Evolutionary conservation across 2,329 filamentous ascomycete species (phyloP), one percentile per base, ranked within the genome.

Genomic region (Colletotrichum chrysophilum): DNA sequence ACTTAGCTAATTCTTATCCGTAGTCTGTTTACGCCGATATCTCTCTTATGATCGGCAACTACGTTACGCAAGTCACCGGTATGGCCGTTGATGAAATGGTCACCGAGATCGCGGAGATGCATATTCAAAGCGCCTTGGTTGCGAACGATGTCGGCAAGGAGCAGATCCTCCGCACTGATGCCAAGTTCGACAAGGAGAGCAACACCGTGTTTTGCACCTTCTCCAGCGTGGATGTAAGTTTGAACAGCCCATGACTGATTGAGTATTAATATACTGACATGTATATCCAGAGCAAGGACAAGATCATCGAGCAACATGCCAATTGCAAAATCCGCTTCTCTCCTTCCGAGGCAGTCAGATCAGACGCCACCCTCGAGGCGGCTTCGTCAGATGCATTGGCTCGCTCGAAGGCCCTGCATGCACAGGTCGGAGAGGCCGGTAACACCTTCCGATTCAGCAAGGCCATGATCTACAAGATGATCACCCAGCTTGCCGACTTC

Each of bases 401-500:
- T 3, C 56, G 56, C 26, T 60, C 56, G 1, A 60, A 60, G 16
- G 56, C 26, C 2, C 26, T 60, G 16, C 56, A 60, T n/a, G 14
- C 56, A 30, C 56, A 60, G 9, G 26, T 30, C 12, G 56, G 56
- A 1, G 56, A 60, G 8, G 16, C 26, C 28, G 93, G 93, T 24
- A 89, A 90, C 70, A 93, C 93, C 26, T 93, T 94, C 82, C 93
- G 94, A 83, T 90, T 96, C 77, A 91, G 93, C 70, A 92, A 93
- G 32, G 93, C 93, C 32, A 91, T 95, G 86, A 93, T 93, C 16
- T 97, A 97, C 89, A 96, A 96, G 85, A 89, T 91, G 2, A 90
- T 91, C 78, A 79, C 83, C 10, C 87, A 89, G 56, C 83, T 92
- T 1, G 91, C 92, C 9, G 89, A 92, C 78, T 93, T 92, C 77